Percentiles rank a stretch among this genome's conserved stretches.
Evolutionary conservation across 768 basidiomycete species (phyloP).

Genomic region (Leccinum rimulosum): DNA sequence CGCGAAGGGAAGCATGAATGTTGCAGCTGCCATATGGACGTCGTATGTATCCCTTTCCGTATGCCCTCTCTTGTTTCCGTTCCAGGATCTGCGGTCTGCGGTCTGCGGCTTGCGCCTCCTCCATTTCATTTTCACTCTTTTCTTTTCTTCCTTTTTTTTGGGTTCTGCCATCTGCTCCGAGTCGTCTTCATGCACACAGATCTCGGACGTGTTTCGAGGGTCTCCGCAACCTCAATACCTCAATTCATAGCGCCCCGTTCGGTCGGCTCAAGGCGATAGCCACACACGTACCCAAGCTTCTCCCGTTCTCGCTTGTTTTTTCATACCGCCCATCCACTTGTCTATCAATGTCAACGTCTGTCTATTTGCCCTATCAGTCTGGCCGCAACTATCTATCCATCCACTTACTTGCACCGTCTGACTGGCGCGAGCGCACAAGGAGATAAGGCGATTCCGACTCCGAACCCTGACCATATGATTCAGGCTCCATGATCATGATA

Average conservation of each 20-base stretch:
- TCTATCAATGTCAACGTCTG: background rate
- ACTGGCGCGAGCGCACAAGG: constrained; percentile 7
- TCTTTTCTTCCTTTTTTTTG: background rate
- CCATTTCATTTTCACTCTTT: background rate
- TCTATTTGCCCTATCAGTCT: background rate
- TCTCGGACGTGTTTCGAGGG: background rate
- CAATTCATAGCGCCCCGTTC: background rate
- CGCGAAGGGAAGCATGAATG: background rate
- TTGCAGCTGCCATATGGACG: background rate
- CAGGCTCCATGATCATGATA: background rate
- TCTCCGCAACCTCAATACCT: background rate
- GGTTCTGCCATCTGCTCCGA: background rate
- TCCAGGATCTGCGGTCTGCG: background rate
- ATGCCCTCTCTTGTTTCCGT: background rate
- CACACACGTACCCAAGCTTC: background rate
- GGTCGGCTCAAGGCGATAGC: background rate
- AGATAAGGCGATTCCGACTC: constrained; percentile 19
- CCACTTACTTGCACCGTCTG: background rate
- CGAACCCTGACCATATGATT: constrained; percentile 10
- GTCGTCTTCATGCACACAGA: background rate
- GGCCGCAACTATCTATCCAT: background rate
- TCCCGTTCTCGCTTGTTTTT: background rate
- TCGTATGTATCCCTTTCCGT: background rate
- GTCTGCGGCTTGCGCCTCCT: background rate
- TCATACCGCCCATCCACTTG: background rate